Base-by-base conservation (phyloP, 495 filamentous ascomycete species). In the Pseudomonodictys pantanalensis region DNA sequence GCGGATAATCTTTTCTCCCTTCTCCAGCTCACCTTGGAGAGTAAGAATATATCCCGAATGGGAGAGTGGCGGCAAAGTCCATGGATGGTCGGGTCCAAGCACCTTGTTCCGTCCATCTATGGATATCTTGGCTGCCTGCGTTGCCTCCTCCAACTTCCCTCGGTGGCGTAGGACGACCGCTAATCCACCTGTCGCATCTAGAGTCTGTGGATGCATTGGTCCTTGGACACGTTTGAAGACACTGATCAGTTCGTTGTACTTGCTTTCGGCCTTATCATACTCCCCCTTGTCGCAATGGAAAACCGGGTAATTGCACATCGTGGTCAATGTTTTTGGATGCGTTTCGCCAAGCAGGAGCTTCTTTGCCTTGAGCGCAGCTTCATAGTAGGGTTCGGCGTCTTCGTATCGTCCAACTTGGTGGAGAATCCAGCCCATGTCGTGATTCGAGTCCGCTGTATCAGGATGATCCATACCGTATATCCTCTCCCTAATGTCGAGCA, bases 341-440 rank as follows among this genome's bases (percentile, higher is more conserved):
- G 53, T 35, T 6, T 56, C 53, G 2, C 53, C 53, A 12, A 56
- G 18, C 22, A 56, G 42, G 6, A 23, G 41, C 18, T 18, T 3
- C 29, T 56, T 56, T 2, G 53, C 53, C 12, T 46, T 35, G 10
- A 56, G 29, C 10, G 42, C 43, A 15, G 10, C 15, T 10, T 56
- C 28, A 28, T 56, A 56, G 26, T 32, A 56, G 10, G 53, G 53
- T 22, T 46, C 53, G 4, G 53, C 53, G 1, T 46, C 43, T 15
- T 47, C 29, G 20, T 56, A 56, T 1, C n/a, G 24, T 9, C 53
- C 53, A 24, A 56, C 38, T 24, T 56, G 53, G 33, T 56, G 53
- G n/a, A 20, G 42, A 20, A 56, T 56, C 53, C 53, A 56, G 41
- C 53, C 53, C 53, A 56, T 56, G 42, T 56, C 53, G 26, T 56